Percentiles rank a stretch among this genome's conserved stretches.
Evolutionary conservation across 768 basidiomycete genomes (phyloP).

Genomic region (Royoungia palumana): DNA sequence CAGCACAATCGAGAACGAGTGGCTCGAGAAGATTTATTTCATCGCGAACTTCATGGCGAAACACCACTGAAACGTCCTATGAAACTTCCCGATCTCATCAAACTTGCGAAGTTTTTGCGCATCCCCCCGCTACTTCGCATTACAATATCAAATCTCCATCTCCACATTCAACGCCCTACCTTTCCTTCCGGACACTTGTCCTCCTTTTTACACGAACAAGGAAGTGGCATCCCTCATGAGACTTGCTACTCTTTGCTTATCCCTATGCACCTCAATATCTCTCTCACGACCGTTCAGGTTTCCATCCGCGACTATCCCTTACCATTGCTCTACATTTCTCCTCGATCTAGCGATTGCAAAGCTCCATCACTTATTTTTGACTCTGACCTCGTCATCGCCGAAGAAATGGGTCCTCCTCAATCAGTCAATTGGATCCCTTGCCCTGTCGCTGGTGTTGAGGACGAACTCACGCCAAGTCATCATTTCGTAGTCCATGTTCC

Average conservation of each 20-base stretch:
- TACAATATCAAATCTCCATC: constrained; percentile 52
- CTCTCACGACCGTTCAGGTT: constrained; percentile 55
- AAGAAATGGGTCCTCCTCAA: constrained; percentile 70
- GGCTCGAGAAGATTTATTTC: constrained; percentile 45
- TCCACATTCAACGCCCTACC: constrained; percentile 57
- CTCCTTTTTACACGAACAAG: constrained; percentile 64
- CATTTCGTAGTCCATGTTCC: constrained; percentile 65
- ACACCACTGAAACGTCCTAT: constrained; percentile 29
- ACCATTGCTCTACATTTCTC: constrained; percentile 73
- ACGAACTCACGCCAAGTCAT: constrained; percentile 47
- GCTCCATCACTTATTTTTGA: constrained; percentile 59
- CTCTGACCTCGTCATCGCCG: constrained; percentile 79
- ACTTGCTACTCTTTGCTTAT: constrained; percentile 77
- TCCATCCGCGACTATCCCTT: constrained; percentile 86
- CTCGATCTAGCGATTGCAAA: constrained; percentile 33
- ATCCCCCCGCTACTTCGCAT: constrained; percentile 71
- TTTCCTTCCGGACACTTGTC: constrained; percentile 54
- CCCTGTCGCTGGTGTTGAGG: constrained; percentile 54
- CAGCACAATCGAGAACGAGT: constrained; percentile 45
- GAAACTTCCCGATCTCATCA: constrained; percentile 44
- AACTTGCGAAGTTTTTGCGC: constrained; percentile 31
- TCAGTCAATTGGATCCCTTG: constrained; percentile 75
- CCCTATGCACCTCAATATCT: constrained; percentile 75
- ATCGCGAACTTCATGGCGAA: constrained; percentile 44
- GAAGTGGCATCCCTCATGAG: constrained; percentile 62